Conservation (phyloP, 495 filamentous ascomycete species). For the Letharia columbiana region DNA sequence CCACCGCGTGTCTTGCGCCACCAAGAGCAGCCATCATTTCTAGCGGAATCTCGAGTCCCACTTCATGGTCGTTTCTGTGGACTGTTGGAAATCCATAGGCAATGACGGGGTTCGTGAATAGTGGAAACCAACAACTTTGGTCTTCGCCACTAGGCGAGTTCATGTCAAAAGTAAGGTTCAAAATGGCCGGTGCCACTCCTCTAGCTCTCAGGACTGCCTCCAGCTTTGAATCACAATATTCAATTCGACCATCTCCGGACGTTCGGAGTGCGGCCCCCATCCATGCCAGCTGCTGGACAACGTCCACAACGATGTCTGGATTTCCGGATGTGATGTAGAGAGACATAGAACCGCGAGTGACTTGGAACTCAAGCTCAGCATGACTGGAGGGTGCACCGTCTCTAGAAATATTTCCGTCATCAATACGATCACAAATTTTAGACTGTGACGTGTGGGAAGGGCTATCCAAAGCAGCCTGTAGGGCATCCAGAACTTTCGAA, state of each 20-base stretch:
- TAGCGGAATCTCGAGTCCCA: slow-evolving; percentile 24
- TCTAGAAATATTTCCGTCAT: not conserved
- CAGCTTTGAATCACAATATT: slow-evolving; percentile 14
- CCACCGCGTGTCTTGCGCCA: slow-evolving; percentile 22
- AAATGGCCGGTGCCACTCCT: no score
- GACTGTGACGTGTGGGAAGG: not conserved
- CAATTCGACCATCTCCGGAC: slow-evolving; percentile 14
- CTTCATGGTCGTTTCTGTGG: slow-evolving; percentile 15
- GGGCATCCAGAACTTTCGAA: slow-evolving; percentile 1
- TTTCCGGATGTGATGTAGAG: not conserved
- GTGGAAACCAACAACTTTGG: slow-evolving; percentile 23
- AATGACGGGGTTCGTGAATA: slow-evolving; percentile 25
- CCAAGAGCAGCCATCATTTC: slow-evolving; percentile 23
- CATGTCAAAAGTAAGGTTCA: not conserved
- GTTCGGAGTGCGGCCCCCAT: slow-evolving; percentile 22
- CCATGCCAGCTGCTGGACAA: slow-evolving; percentile 23
- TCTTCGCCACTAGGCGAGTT: slow-evolving; percentile 2
- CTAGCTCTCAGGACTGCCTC: no score
- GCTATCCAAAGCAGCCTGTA: not conserved
- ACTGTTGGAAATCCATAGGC: slow-evolving; percentile 23
- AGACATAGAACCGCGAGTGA: not conserved
- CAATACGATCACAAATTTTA: not conserved
- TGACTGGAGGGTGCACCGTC: not conserved
- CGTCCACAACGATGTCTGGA: slow-evolving; percentile 8
- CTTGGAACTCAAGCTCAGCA: not conserved